Evolutionary conservation across 805 yeast species (phyloP).

Genomic region (Yamadazyma paraphyllophila): DNA sequence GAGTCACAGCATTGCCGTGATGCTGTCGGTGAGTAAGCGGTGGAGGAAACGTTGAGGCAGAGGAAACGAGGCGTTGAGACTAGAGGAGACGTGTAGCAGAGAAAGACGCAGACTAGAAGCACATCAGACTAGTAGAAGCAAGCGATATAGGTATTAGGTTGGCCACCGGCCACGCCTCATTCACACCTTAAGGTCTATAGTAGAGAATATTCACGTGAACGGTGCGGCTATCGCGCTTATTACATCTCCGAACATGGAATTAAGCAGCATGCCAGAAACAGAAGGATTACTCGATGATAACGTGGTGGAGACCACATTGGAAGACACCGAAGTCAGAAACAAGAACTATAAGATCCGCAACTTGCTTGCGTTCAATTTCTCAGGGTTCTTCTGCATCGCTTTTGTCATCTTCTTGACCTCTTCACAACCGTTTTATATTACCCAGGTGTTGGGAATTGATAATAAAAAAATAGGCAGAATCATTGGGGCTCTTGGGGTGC

Average conservation of each 20-base stretch:
- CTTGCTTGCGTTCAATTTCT: slow-evolving; percentile 31
- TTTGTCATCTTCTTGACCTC: slow-evolving; percentile 39
- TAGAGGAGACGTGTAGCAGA: too few relatives aligned
- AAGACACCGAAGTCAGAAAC: slow-evolving; percentile 1
- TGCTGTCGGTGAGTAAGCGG: too few relatives aligned
- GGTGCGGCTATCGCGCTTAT: not conserved
- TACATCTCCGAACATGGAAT: slow-evolving; percentile 7
- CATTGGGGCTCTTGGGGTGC: slow-evolving; percentile 42
- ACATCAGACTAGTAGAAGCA: too few relatives aligned
- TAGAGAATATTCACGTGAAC: not conserved
- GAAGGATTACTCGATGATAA: not conserved
- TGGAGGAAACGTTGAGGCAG: too few relatives aligned
- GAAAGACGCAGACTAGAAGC: too few relatives aligned
- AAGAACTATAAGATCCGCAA: slow-evolving; percentile 18
- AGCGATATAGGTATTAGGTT: too few relatives aligned
- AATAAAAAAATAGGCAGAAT: slow-evolving; percentile 27
- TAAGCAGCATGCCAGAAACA: not conserved
- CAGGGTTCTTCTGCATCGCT: slow-evolving; percentile 39
- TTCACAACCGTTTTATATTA: slow-evolving; percentile 40
- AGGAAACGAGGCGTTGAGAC: too few relatives aligned
- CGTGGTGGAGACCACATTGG: not conserved
- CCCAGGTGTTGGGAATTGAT: slow-evolving; percentile 28
- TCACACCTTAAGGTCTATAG: too few relatives aligned
- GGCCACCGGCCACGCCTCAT: too few relatives aligned
- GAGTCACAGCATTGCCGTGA: too few relatives aligned